Percentiles rank a stretch among this genome's conserved stretches.
Evolutionary conservation across 2,329 filamentous ascomycete genomes (phyloP).

Genomic region (Hyphodiscus sp.): DNA sequence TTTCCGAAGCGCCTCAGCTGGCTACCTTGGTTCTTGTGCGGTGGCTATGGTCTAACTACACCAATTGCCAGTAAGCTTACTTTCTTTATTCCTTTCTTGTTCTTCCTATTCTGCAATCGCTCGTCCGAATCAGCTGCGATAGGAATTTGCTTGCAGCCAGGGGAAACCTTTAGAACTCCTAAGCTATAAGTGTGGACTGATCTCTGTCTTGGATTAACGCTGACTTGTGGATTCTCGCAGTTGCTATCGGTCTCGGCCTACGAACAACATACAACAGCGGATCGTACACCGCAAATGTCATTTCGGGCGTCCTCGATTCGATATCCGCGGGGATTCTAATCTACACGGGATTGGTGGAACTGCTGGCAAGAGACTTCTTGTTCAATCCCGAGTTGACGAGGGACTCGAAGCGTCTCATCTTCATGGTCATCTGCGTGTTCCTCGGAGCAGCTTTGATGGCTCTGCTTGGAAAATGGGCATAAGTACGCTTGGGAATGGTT

Average conservation of each 20-base stretch:
- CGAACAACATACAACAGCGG: slow-evolving; percentile 36
- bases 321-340: slow-evolving; percentile 43
- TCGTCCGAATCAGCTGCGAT: neutral
- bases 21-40: slow-evolving; percentile 43
- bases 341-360: slow-evolving; percentile 43
- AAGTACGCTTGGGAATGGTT: neutral
- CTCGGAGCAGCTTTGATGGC: slow-evolving; percentile 41
- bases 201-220: neutral
- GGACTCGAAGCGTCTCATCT: slow-evolving; percentile 32
- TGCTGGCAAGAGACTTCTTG: slow-evolving; percentile 43
- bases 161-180: neutral
- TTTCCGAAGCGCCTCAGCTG: slow-evolving; percentile 37
- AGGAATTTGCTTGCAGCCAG: neutral
- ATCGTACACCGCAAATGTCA: slow-evolving; percentile 36
- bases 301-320: slow-evolving; percentile 40
- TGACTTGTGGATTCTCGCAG: neutral
- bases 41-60: slow-evolving; percentile 43
- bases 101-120: neutral
- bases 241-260: slow-evolving; percentile 43
- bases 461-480: slow-evolving; percentile 44
- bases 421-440: slow-evolving; percentile 37
- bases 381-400: slow-evolving; percentile 40
- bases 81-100: neutral
- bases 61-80: slow-evolving; percentile 35
- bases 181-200: neutral